phyloP scores from a whole-genome alignment of 139 green algal species.

The Chlamydomonas eustigma region DNA sequence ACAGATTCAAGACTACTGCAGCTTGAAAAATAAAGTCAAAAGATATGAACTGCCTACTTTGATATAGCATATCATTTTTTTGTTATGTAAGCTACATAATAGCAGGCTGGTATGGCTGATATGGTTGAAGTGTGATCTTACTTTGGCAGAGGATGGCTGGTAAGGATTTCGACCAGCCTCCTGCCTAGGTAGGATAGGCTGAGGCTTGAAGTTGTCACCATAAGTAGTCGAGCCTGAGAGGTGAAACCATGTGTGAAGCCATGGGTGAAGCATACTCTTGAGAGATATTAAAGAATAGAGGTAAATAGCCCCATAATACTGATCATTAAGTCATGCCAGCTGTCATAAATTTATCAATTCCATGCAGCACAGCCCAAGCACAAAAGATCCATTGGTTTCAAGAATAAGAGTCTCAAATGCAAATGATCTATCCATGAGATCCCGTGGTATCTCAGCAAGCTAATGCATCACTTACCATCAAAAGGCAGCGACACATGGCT shows the following conservation, averaged over 20 bases:
- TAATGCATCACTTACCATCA: conserved; percentile 13
- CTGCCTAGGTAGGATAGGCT: conserved; percentile 17
- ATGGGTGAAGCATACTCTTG: too few species aligned
- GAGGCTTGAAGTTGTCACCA: conserved; percentile 22
- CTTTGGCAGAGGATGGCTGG: background rate
- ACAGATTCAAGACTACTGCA: too few species aligned
- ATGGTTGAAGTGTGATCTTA: too few species aligned
- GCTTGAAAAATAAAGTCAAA: too few species aligned
- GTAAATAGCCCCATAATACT: background rate
- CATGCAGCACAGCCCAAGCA: background rate
- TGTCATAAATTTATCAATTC: background rate
- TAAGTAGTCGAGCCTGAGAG: conserved; percentile 29
- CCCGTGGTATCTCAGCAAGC: too few species aligned
- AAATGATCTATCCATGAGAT: background rate
- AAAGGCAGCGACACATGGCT: conserved; percentile 18
- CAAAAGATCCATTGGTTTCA: background rate
- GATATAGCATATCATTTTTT: too few species aligned
- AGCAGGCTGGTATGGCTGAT: too few species aligned
- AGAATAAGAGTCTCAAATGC: background rate
- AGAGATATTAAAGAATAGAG: background rate
- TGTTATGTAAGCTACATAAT: too few species aligned
- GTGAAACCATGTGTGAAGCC: too few species aligned
- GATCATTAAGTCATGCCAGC: background rate
- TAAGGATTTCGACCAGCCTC: background rate
- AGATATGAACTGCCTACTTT: too few species aligned